Evolutionary conservation across 192 early-diverging fungal genomes (phyloP), one percentile per base, ranked within the genome.

Genomic region (Dispira simplex): DNA sequence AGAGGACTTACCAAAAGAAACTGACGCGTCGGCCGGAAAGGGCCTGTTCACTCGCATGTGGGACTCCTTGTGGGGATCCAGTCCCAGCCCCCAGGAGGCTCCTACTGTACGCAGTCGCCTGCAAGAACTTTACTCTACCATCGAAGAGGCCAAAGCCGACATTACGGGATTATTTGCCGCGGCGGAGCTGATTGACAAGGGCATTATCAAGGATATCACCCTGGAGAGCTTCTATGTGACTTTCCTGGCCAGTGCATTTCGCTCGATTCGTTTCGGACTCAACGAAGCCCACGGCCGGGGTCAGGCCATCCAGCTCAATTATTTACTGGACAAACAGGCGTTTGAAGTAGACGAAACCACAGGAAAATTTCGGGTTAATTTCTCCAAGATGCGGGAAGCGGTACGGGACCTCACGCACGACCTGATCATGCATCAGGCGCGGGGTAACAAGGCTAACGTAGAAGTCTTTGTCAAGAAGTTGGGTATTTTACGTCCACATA

Each of bases 61-160:
- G 54, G 28, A 56, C 54, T 3, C 25, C 25, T 0, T 26, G 0
- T 56, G 18, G 18, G 54, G 54, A 27, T 18, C 49, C 23, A 51
- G 23, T 23, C 49, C 49, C 49, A 56, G 20, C 54, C 25, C 54
- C 54, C 20, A 18, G 20, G 54, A 0, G 18, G 79, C 76, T 46
- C 69, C 70, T 23, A 85, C 85, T 9, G 86, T 89, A 46, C 83
- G 86, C 28, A 76, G 78, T 44, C 75, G 73, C 10, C 66, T 89
- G 26, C 77, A 82, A 59, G 86, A 89, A 63, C 74, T 79, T 53
- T 79, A 89, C 63, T 84, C 85, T 68, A 77, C 83, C 6, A 80
- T 89, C 60, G 87, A 89, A 62, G 87, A 89, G 65, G 85, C 87
- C 23, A 89, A 89, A 71, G 87, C 87, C 56, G 85, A 88, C 53